Evolutionary conservation across 257 asterid genomes (phyloP).

Genomic region (Knoxia roxburghii): DNA sequence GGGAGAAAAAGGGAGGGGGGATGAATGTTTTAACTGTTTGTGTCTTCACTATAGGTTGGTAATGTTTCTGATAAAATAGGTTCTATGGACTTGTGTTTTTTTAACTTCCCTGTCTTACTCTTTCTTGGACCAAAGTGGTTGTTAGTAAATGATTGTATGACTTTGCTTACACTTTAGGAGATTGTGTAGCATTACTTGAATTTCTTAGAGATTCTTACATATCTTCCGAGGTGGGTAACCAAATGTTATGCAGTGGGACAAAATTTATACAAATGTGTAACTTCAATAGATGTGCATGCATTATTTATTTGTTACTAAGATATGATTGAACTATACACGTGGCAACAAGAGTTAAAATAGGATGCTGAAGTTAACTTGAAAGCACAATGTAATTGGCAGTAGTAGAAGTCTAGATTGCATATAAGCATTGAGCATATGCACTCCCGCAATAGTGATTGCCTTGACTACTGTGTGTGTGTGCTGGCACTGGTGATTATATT

Average conservation of each 20-base stretch:
- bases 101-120: background rate
- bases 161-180: background rate
- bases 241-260: background rate
- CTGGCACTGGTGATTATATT: background rate
- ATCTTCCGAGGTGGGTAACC: background rate
- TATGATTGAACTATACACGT: background rate
- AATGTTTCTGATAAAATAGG: background rate
- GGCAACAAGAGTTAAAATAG: background rate
- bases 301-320: background rate
- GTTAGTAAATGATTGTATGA: background rate
- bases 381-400: background rate
- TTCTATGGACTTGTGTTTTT: background rate
- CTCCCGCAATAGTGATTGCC: background rate
- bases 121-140: background rate
- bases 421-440: background rate
- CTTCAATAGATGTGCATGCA: background rate
- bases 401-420: background rate
- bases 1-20: too few relatives aligned
- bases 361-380: background rate
- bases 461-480: background rate
- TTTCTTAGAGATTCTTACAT: background rate
- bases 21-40: background rate
- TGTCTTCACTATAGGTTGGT: background rate
- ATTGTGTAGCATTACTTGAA: background rate
- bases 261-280: background rate